Base-by-base conservation (phyloP, 73 alveolate genomes). In the Blepharisma japonicum region DNA sequence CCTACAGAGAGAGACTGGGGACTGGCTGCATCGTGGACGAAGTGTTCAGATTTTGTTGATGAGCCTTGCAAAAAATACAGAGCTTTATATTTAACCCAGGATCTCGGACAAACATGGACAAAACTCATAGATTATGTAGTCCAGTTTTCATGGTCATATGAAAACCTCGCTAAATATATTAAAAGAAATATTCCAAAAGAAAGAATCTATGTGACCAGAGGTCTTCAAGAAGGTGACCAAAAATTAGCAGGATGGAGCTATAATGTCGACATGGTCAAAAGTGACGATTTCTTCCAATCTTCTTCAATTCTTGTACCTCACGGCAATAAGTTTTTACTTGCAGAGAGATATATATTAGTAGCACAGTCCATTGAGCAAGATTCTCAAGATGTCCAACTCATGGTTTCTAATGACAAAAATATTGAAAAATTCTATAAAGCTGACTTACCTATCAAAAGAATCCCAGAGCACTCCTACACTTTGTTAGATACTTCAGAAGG, bases 131-230 rank as follows among this genome's bases (percentile, higher is more conserved):
- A 81, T 45, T 90, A 93, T 71, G 99, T 95, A 18, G 91, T 88
- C 66, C 96, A 95, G 84, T 95, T 93, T 79, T 84, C 91, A 20
- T 95, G 98, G 99, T 97, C 93, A 39, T 47, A 71, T 68, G 55
- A 82, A 39, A 53, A 76, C 7, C 55, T 14, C 55, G 72, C 49
- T 20, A 55, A 79, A 61, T 45, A 48, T 70, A 7, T 27, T 50
- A 45, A 80, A 42, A 79, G 81, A 32, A 8, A 49, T 25, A 61
- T 77, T 32, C 92, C 90, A n/a, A 66, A 79, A 46, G 87, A 83
- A 47, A 39, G 94, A 56, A 81, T 88, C 8, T 81, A 72, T 48
- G 81, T 86, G 45, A 83, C 93, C 9, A 80, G 77, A 18, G 88
- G 81, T 39, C 89, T 92, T 18, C 56, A 71, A 0, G 71, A 80